A percentile compares a stretch with the other conserved stretches of the same genome.
phyloP scores from a whole-genome alignment of 1,284 basidiomycete species.

The Trametes sp. region DNA sequence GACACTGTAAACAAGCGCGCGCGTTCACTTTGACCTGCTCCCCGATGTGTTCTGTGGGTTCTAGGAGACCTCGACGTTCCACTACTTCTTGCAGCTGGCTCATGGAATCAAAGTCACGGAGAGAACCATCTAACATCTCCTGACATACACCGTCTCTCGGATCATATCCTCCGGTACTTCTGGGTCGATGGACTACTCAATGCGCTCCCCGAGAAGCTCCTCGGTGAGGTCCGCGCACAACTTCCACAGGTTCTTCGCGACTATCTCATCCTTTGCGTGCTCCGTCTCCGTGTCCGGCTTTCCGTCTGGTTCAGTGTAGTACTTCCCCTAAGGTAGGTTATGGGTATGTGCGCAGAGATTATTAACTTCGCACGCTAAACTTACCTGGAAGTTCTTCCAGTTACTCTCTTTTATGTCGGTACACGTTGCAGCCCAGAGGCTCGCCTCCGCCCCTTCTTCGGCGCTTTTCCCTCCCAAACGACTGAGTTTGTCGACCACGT shows the following conservation, averaged over 20 bases:
- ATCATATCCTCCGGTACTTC: too few relatives aligned
- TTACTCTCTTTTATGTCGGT: constrained; percentile 40
- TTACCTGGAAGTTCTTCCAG: constrained; percentile 42
- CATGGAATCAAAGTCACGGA: too few relatives aligned
- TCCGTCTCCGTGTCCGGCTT: constrained; percentile 38
- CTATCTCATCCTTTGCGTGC: constrained; percentile 34
- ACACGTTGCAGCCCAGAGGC: constrained; percentile 43
- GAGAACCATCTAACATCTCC: too few relatives aligned
- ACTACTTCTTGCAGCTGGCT: too few relatives aligned
- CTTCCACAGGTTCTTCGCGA: constrained; percentile 41
- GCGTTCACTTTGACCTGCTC: too few relatives aligned
- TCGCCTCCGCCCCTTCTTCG: constrained; percentile 41
- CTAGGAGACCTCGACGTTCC: too few relatives aligned
- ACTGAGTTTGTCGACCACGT: constrained; percentile 34
- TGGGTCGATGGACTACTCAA: constrained; percentile 25
- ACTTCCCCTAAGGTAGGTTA: constrained; percentile 42
- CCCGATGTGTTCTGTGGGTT: too few relatives aligned
- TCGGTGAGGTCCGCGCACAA: constrained; percentile 36
- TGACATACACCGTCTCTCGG: too few relatives aligned
- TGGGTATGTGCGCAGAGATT: too few relatives aligned
- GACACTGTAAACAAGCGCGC: background rate
- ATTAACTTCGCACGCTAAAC: too few relatives aligned
- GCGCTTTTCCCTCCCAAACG: constrained; percentile 39
- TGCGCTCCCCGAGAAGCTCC: constrained; percentile 38
- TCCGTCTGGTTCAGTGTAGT: constrained; percentile 41